phyloP scores from a whole-genome alignment of 108 stramenopile species.

The Cafeteria roenbergensis region DNA sequence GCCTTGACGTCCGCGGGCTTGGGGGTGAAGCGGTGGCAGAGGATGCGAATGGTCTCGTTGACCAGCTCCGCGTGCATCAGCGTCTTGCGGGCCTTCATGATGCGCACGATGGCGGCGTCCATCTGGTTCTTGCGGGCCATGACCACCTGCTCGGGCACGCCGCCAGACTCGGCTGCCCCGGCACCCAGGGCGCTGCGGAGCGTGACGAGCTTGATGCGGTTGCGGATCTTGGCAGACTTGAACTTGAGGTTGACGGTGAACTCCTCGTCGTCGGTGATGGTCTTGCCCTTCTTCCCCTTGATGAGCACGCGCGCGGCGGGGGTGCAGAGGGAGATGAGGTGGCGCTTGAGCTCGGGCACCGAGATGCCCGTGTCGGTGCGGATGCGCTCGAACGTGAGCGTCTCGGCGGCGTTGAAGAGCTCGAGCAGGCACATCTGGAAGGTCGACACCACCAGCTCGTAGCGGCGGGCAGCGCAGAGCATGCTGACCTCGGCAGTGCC shows the following conservation, averaged over 20 bases:
- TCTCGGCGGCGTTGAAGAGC: slow-evolving; percentile 66
- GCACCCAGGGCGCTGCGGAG: slow-evolving; percentile 55
- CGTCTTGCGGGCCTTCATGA: slow-evolving; percentile 86
- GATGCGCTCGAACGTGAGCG: slow-evolving; percentile 65
- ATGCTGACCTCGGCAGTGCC: slow-evolving; percentile 67
- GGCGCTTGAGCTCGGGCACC: slow-evolving; percentile 68
- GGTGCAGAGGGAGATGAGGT: slow-evolving; percentile 84
- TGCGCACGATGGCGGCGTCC: slow-evolving; percentile 84
- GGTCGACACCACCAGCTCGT: slow-evolving; percentile 80
- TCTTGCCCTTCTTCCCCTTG: slow-evolving; percentile 79
- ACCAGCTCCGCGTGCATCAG: slow-evolving; percentile 82
- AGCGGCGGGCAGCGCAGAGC: slow-evolving; percentile 52
- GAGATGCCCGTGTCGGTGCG: slow-evolving; percentile 66
- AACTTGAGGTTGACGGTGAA: slow-evolving; percentile 78
- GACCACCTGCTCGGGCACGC: slow-evolving; percentile 17
- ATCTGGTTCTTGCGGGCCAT: slow-evolving; percentile 58
- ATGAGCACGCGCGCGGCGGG: slow-evolving; percentile 75
- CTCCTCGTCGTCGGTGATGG: slow-evolving; percentile 61
- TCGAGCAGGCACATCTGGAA: slow-evolving; percentile 95
- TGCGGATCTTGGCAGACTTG: slow-evolving; percentile 67
- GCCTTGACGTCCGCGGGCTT: slow-evolving; percentile 80
- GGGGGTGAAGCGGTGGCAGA: slow-evolving; percentile 64
- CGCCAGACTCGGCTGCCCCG: slow-evolving; percentile 19
- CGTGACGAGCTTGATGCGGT: slow-evolving; percentile 73
- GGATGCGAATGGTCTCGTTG: slow-evolving; percentile 70